Percentiles rank a stretch among this genome's conserved stretches.
phyloP scores from a whole-genome alignment of 208 protist genomes.

The Leishmania guyanensis region DNA sequence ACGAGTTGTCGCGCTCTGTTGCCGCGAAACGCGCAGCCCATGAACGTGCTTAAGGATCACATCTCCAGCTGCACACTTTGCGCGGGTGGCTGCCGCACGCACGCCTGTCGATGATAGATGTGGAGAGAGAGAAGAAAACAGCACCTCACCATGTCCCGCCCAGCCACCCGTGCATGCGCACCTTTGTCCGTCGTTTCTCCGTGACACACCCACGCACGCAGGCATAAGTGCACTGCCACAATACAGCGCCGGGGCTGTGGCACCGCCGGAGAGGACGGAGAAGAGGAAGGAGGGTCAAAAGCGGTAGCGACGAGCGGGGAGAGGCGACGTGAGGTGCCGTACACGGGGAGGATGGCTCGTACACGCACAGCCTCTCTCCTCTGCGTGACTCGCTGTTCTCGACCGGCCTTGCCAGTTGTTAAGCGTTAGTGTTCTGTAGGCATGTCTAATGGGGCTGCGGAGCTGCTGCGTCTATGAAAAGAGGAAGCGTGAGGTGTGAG shows the following conservation, averaged over 20 bases:
- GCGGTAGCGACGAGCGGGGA: not conserved
- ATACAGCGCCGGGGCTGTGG: not conserved
- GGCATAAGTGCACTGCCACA: not conserved
- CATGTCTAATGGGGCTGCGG: not conserved
- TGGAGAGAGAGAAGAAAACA: not conserved
- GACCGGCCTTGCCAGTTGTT: not conserved
- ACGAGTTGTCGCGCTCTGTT: not conserved
- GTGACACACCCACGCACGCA: not conserved
- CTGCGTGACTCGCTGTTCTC: not conserved
- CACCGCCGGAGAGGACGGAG: not conserved
- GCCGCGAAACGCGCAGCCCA: not conserved
- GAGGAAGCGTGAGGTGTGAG: constrained; percentile 3
- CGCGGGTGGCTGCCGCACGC: not conserved
- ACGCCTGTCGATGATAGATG: not conserved
- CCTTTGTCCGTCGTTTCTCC: not conserved
- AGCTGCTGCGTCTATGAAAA: not conserved
- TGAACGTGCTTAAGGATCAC: not conserved
- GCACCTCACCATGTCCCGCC: not conserved
- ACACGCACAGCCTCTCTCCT: not conserved
- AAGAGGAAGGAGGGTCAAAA: not conserved
- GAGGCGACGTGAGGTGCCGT: not conserved
- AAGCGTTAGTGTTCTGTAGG: not conserved
- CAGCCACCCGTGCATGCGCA: not conserved
- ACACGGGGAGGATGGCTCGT: not conserved
- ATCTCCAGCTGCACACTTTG: not conserved